Evolutionary conservation across 2,329 filamentous ascomycete genomes (phyloP), one percentile per base, ranked within the genome.

Genomic region (Thelonectria blattea): DNA sequence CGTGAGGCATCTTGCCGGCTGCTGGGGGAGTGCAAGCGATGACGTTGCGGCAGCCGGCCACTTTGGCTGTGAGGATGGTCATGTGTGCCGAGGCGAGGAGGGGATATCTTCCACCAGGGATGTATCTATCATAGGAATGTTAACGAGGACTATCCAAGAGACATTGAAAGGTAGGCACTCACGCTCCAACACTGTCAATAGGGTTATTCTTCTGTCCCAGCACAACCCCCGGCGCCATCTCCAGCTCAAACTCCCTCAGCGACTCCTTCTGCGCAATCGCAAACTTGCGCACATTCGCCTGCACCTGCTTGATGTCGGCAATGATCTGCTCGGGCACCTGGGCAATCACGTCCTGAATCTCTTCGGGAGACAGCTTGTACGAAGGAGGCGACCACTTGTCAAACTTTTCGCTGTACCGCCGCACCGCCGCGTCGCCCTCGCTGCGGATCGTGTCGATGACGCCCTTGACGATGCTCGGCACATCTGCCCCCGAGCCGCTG

Each of bases 331-430:
- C 64, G 0, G 80, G 74, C 0, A 83, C 77, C 15, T 73, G 70
- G 1, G 77, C 68, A n/a, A 84, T 80, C 39, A 76, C 74, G 1
- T 76, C 70, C 11, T 80, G 69, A 41, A 84, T 84, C 17, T 84
- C 74, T 1, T 65, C 65, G 2, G 70, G 56, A 0, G 80, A 81
- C 3, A 85, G 76, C 61, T 78, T 81, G 74, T 84, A 85, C 1
- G 75, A 78, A 1, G 68, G 37, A 0, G 82, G 83, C 1, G 75
- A 76, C 83, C 83, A 85, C 58, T 80, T 80, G 68, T 85, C 83
- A 58, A 85, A 85, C 62, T 83, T 81, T 54, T 83, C 77, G 1
- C 79, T 82, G 68, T 84, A 85, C 1, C 64, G 67, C 2, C 80
- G 73, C 4, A 85, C 81, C 0, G 83, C 81, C 1, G 66, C 61